Evolutionary conservation across 441 rosid species (phyloP).

Genomic region (Pelargonium australe): DNA sequence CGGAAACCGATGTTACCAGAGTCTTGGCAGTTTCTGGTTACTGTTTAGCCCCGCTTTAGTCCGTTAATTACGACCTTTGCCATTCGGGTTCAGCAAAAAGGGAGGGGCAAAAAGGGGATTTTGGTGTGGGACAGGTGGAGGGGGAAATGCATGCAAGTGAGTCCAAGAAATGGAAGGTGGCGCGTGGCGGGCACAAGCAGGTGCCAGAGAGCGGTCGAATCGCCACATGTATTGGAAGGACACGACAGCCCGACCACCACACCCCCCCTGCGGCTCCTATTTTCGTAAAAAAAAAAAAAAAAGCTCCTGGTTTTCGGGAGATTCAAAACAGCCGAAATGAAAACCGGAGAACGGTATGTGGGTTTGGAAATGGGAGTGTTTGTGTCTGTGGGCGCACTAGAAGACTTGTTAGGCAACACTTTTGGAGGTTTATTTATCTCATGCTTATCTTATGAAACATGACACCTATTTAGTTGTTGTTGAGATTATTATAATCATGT

Average conservation of each 20-base stretch:
- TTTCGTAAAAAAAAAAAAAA: background rate
- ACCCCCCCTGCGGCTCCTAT: constrained; percentile 18
- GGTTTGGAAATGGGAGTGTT: constrained; percentile 12
- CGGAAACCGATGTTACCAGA: constrained; percentile 5
- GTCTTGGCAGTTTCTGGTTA: background rate
- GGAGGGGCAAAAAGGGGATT: constrained; percentile 15
- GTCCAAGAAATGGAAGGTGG: constrained; percentile 25
- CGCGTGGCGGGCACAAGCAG: constrained; percentile 51
- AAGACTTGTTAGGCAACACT: constrained; percentile 33
- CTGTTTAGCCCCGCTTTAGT: background rate
- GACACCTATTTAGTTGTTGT: background rate
- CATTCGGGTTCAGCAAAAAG: background rate
- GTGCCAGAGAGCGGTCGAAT: constrained; percentile 54
- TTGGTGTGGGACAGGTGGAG: background rate
- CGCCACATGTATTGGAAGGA: constrained; percentile 47
- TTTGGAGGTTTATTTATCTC: constrained; percentile 19
- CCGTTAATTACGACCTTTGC: background rate
- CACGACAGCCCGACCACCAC: constrained; percentile 20
- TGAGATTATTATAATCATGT: no score
- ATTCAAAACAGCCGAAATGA: constrained; percentile 25
- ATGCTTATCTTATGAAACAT: constrained; percentile 21
- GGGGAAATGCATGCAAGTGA: constrained; percentile 38
- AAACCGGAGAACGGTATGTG: constrained; percentile 49
- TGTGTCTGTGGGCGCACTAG: constrained; percentile 50
- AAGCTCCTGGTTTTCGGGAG: constrained; percentile 67